phyloP scores from a whole-genome alignment of 495 filamentous ascomycete species.

The Xylaria telfairii region DNA sequence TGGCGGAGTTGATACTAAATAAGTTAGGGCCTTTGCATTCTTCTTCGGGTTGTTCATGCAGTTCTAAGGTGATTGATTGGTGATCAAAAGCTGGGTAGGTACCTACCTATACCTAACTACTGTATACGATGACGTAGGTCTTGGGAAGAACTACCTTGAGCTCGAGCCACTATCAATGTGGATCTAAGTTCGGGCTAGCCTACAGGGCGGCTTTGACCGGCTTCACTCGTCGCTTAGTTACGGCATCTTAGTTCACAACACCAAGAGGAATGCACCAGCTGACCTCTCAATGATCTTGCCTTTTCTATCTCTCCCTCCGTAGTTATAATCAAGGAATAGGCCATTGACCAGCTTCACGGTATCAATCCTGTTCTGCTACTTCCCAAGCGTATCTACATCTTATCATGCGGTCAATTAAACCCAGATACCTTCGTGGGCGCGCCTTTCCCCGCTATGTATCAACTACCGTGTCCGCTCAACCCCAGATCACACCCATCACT shows the following conservation, averaged over 20 bases:
- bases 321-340: neutral
- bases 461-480: constrained; percentile 36
- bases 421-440: constrained; percentile 32
- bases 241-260: constrained; percentile 7
- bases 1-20: no score
- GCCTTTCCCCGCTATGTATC: constrained; percentile 34
- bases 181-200: neutral
- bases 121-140: neutral
- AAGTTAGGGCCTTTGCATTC: no score
- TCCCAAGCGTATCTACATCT: neutral
- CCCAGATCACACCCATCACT: constrained; percentile 62
- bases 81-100: no score
- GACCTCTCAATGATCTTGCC: constrained; percentile 1
- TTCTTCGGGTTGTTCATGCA: no score
- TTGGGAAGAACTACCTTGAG: constrained; percentile 9
- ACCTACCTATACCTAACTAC: no score
- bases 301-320: neutral
- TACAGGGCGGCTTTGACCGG: constrained; percentile 6
- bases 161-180: neutral
- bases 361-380: neutral
- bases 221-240: constrained; percentile 18
- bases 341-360: constrained; percentile 5
- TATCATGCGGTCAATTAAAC: constrained; percentile 43
- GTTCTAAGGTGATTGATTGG: no score
- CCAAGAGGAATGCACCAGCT: constrained; percentile 18